These are phyloP conservation scores for Fraxinus velutina DNA, from an alignment of 305 asterid genomes.

Conservation along the genomic window DNA sequence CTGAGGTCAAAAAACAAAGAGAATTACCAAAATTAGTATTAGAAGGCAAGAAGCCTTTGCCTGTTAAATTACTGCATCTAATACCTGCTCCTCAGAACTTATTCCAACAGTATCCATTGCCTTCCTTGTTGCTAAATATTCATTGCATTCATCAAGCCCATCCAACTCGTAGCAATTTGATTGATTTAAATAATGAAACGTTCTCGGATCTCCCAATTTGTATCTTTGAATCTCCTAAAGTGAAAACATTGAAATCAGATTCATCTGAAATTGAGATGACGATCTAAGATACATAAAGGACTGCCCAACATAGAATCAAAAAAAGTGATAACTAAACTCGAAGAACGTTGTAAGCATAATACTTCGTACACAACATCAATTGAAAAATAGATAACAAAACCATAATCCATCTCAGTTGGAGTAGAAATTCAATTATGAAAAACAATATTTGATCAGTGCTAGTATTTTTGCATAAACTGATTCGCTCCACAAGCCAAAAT, in stretches of 20 bases:
- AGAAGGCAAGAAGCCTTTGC: not conserved
- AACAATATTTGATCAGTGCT: not conserved
- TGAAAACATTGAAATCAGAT: slow-evolving; percentile 22
- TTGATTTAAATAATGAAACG: slow-evolving; percentile 92
- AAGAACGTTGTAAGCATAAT: not conserved
- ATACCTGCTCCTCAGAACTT: slow-evolving; percentile 80
- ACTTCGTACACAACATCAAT: not conserved
- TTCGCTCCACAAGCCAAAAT: not conserved
- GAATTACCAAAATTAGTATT: slow-evolving; percentile 7
- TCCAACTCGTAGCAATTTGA: slow-evolving; percentile 75
- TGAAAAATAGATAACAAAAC: not conserved
- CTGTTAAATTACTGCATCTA: slow-evolving; percentile 14
- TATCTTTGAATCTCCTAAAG: slow-evolving; percentile 65
- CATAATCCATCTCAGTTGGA: not conserved
- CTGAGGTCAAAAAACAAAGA: slow-evolving; percentile 36
- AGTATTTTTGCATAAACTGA: not conserved
- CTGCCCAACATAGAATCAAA: not conserved
- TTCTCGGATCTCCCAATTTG: slow-evolving; percentile 75
- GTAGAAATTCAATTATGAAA: not conserved
- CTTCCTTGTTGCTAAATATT: slow-evolving; percentile 74
- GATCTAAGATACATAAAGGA: not conserved
- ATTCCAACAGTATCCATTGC: slow-evolving; percentile 99
- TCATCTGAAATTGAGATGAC: not conserved
- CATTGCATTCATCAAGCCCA: slow-evolving; percentile 79
- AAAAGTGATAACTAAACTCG: not conserved